Evolutionary conservation across 2,329 filamentous ascomycete genomes (phyloP).

Genomic region (Trichoderma endophyticum): DNA sequence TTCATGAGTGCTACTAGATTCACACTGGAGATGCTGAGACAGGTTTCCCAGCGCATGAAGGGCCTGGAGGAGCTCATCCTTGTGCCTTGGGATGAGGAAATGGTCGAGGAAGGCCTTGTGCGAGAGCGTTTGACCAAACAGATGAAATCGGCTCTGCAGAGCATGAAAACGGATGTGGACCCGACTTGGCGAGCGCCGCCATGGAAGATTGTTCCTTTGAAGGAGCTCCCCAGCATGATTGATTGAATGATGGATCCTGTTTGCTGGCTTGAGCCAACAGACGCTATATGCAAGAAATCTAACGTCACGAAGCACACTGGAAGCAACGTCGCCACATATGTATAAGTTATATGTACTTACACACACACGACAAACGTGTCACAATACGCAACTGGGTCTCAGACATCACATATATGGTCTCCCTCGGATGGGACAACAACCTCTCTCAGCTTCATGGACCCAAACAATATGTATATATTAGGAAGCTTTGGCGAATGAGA

Average conservation of each 20-base stretch:
- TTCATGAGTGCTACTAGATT: slow-evolving; percentile 40
- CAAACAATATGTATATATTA: neutral
- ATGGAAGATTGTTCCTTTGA: slow-evolving; percentile 39
- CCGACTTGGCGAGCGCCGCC: slow-evolving; percentile 34
- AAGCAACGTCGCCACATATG: neutral
- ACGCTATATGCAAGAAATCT: neutral
- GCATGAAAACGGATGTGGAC: slow-evolving; percentile 28
- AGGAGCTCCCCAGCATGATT: slow-evolving; percentile 23
- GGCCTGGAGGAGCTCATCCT: slow-evolving; percentile 43
- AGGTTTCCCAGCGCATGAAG: slow-evolving; percentile 39
- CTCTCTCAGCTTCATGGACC: neutral
- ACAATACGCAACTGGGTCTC: neutral
- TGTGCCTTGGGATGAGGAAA: slow-evolving; percentile 40
- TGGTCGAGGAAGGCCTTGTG: slow-evolving; percentile 30
- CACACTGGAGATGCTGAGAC: slow-evolving; percentile 39
- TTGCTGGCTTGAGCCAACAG: neutral
- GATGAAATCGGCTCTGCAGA: slow-evolving; percentile 36
- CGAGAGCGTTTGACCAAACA: slow-evolving; percentile 37
- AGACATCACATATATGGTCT: neutral
- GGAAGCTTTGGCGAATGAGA: neutral
- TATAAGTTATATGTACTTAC: neutral
- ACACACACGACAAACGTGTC: neutral
- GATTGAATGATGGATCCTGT: slow-evolving; percentile 3
- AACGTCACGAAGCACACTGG: neutral
- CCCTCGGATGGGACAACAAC: neutral